Base-by-base conservation (phyloP, 306 rosid genomes). In the Pterocarpus macrocarpus region DNA sequence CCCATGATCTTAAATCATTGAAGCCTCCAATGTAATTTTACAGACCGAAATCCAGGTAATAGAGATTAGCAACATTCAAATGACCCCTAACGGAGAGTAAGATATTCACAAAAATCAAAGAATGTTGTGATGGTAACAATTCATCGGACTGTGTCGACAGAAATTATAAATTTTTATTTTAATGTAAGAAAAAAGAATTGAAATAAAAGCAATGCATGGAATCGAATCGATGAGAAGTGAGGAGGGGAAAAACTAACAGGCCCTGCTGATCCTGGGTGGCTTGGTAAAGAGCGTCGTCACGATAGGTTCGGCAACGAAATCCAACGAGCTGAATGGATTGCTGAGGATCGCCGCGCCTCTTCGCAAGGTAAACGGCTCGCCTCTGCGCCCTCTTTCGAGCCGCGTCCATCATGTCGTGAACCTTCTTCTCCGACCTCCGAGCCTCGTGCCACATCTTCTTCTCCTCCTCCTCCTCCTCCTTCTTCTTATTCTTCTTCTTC, bases 341-440 rank as follows among this genome's bases (percentile, higher is more conserved):
- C 69, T 90, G 98, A 55, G 99, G 98, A 90, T 95, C 98, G 49
- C 99, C 99, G 17, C 99, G 97, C 53, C 99, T 87, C 76, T 90
- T 95, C 49, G 99, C 98, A 7, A 95, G 89, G 78, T 90, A 95
- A 34, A 95, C 88, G 53, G 99, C 99, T 35, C 99, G 92, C 35
- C 99, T 73, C 64, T 95, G 99, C 28, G 99, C 99, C 84, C 99
- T 90, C 79, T 93, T 93, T 10, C 99, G 95, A 80, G 99, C 99
- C 0, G 97, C 97, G 93, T 95, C 99, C 99, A 95, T 95, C 97
- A 95, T 87, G 86, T 93, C 99, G 75, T 95, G 98, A 59, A 95
- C 99, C 87, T 93, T 95, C 94, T 86, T 87, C 97, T 95, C 99
- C 85, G 99, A 95, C 80, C 94, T 80, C 83, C 98, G 76, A 8